phyloP scores from a whole-genome alignment of 2,329 filamentous ascomycete genomes.

The Aspergillus eucalypticola region DNA sequence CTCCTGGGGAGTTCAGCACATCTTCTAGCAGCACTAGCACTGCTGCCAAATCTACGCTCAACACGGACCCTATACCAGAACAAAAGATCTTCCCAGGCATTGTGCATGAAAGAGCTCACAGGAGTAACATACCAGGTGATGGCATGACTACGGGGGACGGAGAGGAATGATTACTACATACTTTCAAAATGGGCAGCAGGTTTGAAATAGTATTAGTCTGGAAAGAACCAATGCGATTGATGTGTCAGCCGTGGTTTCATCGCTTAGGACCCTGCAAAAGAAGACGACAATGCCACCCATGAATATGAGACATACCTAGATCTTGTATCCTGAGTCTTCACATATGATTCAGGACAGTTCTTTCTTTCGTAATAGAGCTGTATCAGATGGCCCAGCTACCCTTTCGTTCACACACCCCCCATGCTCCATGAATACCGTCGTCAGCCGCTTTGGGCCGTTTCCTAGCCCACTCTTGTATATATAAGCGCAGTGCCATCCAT shows the following conservation, averaged over 20 bases:
- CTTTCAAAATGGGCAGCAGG: not conserved
- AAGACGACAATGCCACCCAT: too few species aligned
- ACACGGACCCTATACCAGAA: constrained; percentile 29
- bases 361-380: not conserved
- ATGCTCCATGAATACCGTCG: constrained; percentile 58
- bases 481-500: constrained; percentile 80
- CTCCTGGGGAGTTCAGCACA: not conserved
- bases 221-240: not conserved
- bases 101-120: constrained; percentile 41
- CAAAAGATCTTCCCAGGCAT: constrained; percentile 47
- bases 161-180: not conserved
- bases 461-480: constrained; percentile 85
- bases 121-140: constrained; percentile 24
- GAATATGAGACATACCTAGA: too few species aligned
- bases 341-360: not conserved
- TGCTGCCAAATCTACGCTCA: constrained; percentile 11
- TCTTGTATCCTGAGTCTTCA: not conserved
- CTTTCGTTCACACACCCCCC: constrained; percentile 60
- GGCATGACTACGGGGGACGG: constrained; percentile 2
- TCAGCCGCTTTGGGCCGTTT: constrained; percentile 74
- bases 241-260: not conserved
- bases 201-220: not conserved
- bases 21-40: not conserved
- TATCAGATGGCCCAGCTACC: constrained; percentile 66
- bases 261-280: not conserved